Base-by-base conservation (phyloP, 106 monocot genomes). In the Apostasia ramifera region DNA sequence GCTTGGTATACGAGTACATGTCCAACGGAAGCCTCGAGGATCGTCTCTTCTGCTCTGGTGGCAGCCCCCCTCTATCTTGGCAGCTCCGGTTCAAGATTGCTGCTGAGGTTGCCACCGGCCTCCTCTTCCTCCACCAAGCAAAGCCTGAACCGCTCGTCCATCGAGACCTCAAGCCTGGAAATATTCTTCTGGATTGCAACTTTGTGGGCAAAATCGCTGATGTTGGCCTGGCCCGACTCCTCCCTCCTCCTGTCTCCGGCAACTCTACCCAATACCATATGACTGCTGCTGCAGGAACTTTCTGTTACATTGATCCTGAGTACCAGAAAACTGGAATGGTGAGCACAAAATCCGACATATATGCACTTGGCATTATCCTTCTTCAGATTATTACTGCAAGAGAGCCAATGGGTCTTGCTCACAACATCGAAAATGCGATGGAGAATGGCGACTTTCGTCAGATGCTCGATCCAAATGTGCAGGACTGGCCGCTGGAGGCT, bases 251-350 rank as follows among this genome's bases (percentile, higher is more conserved):
- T 1, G 56, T 72, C 3, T 72, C 72, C 47, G 59, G 55, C 8
- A 53, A 26, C 26, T 26, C 71, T 39, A 79, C 81, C 10, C 83
- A 76, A 14, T 84, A 77, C 51, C 73, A 76, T 1, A 84, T 84
- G 76, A 88, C 88, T 38, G 78, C 76, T 15, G 70, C 84, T 0
- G 88, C 88, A 3, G 88, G 88, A 10, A 88, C 88, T 0, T 84
- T 88, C 65, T 88, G 81, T 55, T 88, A 88, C 70, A 88, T 88
- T 10, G 88, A 88, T 43, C 88, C 88, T 3, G 88, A 88, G 76
- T 88, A 88, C 73, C 88, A 88, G 73, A 81, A 84, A 49, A 84
- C 81, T 10, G 88, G 88, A 5, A 74, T 79, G 76, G 68, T 88
- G 2, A 79, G 88, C 6, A 79, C 73, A 0, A 88, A 84, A 40